Percentiles rank a stretch among this genome's conserved stretches.
phyloP scores from a whole-genome alignment of 2,329 filamentous ascomycete species.

The Emergomyces orientalis region DNA sequence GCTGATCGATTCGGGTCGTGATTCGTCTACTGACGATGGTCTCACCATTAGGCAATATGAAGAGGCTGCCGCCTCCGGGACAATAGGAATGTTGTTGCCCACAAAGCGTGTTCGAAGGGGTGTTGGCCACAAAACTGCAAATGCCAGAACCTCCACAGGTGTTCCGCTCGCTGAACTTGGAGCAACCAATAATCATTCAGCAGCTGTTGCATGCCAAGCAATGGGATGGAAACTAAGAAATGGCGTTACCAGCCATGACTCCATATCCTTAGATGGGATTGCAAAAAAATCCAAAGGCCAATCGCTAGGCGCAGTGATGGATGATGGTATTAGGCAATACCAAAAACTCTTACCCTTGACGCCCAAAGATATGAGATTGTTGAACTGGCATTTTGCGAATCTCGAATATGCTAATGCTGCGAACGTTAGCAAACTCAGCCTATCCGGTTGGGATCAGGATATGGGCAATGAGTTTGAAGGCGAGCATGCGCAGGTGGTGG shows the following conservation, averaged over 20 bases:
- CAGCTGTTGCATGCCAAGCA: conserved; percentile 63
- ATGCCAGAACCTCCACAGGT: conserved; percentile 40
- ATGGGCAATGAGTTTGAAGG: conserved; percentile 97
- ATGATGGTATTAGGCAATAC: conserved; percentile 85
- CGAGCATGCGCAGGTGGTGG: conserved; percentile 82
- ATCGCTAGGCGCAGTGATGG: conserved; percentile 82
- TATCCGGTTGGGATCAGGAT: conserved; percentile 92
- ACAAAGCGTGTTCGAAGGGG: conserved; percentile 37
- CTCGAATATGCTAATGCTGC: conserved; percentile 95
- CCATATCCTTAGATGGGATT: conserved; percentile 60
- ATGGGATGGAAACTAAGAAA: conserved; percentile 75
- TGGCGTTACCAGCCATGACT: conserved; percentile 53
- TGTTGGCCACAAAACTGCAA: conserved; percentile 39
- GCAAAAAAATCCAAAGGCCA: conserved; percentile 54
- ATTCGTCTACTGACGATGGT: conserved; percentile 60
- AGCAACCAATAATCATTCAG: conserved; percentile 58
- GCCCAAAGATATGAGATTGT: conserved; percentile 74
- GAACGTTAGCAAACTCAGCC: conserved; percentile 75
- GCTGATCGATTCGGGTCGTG: conserved; percentile 71
- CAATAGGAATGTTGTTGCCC: conserved; percentile 35
- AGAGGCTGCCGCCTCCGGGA: conserved; percentile 55
- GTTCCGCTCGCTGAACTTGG: conserved; percentile 51
- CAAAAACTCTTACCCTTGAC: conserved; percentile 71
- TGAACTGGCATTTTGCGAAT: conserved; percentile 98
- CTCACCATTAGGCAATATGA: conserved; percentile 66